Percentiles rank a stretch among this genome's conserved stretches.
phyloP scores from a whole-genome alignment of 2,329 filamentous ascomycete genomes.

The Lasiodiplodia theobromae region DNA sequence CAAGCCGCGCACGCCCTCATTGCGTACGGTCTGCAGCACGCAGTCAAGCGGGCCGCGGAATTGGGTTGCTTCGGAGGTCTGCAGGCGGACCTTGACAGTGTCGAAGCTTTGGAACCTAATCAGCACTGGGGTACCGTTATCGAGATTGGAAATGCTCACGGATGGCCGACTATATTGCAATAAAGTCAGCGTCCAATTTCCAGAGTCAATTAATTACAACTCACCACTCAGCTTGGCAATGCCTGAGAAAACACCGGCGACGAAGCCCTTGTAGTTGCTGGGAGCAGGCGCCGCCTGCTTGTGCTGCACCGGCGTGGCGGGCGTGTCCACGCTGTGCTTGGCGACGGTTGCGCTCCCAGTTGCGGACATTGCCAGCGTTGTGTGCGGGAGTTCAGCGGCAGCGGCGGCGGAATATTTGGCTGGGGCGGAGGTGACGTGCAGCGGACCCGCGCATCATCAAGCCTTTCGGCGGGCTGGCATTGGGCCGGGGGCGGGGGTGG shows the following conservation, averaged over 20 bases:
- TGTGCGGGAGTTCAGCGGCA: not conserved
- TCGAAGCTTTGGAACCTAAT: constrained; percentile 71
- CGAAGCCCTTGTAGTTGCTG: constrained; percentile 90
- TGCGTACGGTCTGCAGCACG: constrained; percentile 79
- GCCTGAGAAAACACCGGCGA: constrained; percentile 94
- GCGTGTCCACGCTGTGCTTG: constrained; percentile 38
- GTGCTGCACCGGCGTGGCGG: constrained; percentile 36
- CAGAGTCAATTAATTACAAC: constrained; percentile 35
- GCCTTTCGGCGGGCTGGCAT: constrained; percentile 3
- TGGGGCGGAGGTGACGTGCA: constrained; percentile 18
- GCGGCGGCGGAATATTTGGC: not conserved
- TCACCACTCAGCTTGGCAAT: constrained; percentile 86
- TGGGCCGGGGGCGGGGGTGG: constrained; percentile 6
- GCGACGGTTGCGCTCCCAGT: constrained; percentile 40
- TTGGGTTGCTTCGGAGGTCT: constrained; percentile 78
- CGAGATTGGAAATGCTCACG: constrained; percentile 49
- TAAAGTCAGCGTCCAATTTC: constrained; percentile 24
- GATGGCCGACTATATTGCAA: constrained; percentile 62
- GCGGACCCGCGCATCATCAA: constrained; percentile 15
- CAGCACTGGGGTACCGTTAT: not conserved
- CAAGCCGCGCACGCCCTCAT: constrained; percentile 83
- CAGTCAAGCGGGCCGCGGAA: constrained; percentile 90
- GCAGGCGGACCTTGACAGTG: constrained; percentile 94
- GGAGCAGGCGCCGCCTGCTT: constrained; percentile 38
- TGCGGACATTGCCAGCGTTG: constrained; percentile 40